A percentile compares a stretch with the other conserved stretches of the same genome.
These are phyloP conservation scores for Solanum chaucha DNA, from an alignment of 257 asterid species.

Conservation along the genomic window DNA sequence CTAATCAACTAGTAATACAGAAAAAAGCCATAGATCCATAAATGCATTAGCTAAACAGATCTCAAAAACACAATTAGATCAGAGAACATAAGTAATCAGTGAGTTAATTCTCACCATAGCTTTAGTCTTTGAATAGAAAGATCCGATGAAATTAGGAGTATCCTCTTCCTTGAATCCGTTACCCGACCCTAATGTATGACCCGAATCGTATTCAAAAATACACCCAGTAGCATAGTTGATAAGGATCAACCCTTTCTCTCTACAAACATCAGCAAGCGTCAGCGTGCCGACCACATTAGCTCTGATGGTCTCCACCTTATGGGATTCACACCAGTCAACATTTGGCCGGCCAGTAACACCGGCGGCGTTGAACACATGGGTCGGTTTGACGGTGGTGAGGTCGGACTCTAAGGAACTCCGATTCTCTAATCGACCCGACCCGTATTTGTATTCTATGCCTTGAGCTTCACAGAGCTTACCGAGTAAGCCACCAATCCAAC, in stretches of 20 bases:
- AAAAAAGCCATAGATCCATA: not conserved
- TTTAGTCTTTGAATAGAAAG: constrained; percentile 85
- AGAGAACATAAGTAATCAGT: not conserved
- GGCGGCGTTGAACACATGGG: constrained; percentile 86
- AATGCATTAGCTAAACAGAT: not conserved
- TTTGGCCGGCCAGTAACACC: constrained; percentile 86
- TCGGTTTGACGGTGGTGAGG: constrained; percentile 36
- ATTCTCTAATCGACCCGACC: constrained; percentile 69
- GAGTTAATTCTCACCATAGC: constrained; percentile 48
- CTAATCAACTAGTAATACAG: not conserved
- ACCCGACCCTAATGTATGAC: constrained; percentile 58
- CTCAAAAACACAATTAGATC: not conserved
- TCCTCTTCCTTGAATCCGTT: constrained; percentile 87
- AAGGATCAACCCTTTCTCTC: constrained; percentile 50
- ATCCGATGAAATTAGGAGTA: constrained; percentile 69
- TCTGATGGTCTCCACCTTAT: constrained; percentile 79
- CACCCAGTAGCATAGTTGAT: constrained; percentile 81
- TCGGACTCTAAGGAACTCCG: constrained; percentile 47
- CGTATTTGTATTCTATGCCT: constrained; percentile 43
- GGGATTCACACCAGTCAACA: constrained; percentile 91
- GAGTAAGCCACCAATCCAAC: constrained; percentile 79
- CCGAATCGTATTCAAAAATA: constrained; percentile 64
- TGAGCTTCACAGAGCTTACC: constrained; percentile 79
- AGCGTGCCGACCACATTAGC: constrained; percentile 75
- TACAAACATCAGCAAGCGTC: constrained; percentile 75